phyloP scores from a whole-genome alignment of 345 rosid species.

The Rhizophora apiculata region DNA sequence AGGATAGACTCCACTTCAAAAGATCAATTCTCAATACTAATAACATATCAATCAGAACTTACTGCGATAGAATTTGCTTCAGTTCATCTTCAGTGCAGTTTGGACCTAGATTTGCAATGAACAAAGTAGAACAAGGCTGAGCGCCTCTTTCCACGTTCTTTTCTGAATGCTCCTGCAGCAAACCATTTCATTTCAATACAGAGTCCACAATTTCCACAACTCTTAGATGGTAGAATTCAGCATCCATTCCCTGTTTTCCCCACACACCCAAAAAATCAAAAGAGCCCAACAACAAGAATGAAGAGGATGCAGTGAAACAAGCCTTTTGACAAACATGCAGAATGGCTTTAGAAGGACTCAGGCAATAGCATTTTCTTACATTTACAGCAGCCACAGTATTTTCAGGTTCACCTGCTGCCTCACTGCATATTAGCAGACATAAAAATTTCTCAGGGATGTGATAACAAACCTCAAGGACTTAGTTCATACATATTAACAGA shows the following conservation, averaged over 20 bases:
- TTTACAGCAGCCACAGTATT: slow-evolving; percentile 27
- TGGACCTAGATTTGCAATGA: slow-evolving; percentile 89
- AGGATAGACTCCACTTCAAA: neutral
- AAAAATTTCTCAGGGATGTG: slow-evolving; percentile 9
- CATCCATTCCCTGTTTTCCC: neutral
- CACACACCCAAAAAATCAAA: neutral
- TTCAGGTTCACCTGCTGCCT: slow-evolving; percentile 39
- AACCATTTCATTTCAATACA: slow-evolving; percentile 6
- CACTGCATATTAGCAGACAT: slow-evolving; percentile 40
- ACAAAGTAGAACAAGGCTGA: slow-evolving; percentile 72
- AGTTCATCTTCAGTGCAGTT: slow-evolving; percentile 81
- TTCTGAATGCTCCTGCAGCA: slow-evolving; percentile 40
- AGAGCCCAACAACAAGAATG: too few species aligned
- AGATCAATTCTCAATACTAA: neutral
- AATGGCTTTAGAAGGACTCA: neutral
- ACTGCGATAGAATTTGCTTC: slow-evolving; percentile 60
- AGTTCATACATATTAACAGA: slow-evolving; percentile 17
- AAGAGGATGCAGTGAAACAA: neutral
- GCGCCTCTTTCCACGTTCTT: slow-evolving; percentile 40
- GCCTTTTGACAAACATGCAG: neutral
- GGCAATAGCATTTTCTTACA: slow-evolving; percentile 36
- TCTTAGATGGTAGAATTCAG: too few species aligned
- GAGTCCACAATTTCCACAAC: too few species aligned
- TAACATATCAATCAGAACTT: slow-evolving; percentile 19
- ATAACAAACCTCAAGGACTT: neutral